Percentiles rank a stretch among this genome's conserved stretches.
Evolutionary conservation across 352 stramenopile genomes (phyloP).

Genomic region (Phytophthora ramorum): DNA sequence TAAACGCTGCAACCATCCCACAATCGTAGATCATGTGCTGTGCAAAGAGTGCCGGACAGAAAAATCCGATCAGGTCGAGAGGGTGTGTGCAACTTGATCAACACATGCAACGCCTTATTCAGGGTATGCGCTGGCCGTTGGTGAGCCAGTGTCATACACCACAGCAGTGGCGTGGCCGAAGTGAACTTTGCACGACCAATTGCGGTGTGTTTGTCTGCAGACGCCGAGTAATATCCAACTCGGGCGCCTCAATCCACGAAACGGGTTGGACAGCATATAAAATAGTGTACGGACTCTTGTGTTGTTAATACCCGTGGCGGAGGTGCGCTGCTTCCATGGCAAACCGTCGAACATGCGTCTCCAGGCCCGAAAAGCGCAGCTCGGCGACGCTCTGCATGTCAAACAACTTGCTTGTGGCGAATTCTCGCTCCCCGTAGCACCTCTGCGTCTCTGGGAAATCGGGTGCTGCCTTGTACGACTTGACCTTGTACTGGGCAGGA

Average conservation of each 20-base stretch:
- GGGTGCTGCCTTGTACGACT: conserved; percentile 49
- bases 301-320: conserved; percentile 7
- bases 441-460: conserved; percentile 49
- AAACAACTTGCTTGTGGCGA: conserved; percentile 36
- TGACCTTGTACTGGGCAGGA: conserved; percentile 50
- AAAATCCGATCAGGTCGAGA: not conserved
- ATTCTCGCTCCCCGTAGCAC: conserved; percentile 58
- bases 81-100: not conserved
- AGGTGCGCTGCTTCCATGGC: conserved; percentile 36
- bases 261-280: not conserved
- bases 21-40: conserved; percentile 4
- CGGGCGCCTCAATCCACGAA: not conserved
- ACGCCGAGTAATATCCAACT: no score
- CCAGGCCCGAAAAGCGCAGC: conserved; percentile 31
- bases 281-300: not conserved
- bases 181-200: not conserved
- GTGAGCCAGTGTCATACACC: not conserved
- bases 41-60: not conserved
- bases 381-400: conserved; percentile 36
- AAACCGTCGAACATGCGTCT: conserved; percentile 38
- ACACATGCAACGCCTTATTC: not conserved
- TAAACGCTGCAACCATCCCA: not conserved
- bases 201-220: no score
- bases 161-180: not conserved
- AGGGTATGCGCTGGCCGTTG: not conserved